Evolutionary conservation across 148 eudicot species (phyloP).

Genomic region (Vaccinium myrtillus): DNA sequence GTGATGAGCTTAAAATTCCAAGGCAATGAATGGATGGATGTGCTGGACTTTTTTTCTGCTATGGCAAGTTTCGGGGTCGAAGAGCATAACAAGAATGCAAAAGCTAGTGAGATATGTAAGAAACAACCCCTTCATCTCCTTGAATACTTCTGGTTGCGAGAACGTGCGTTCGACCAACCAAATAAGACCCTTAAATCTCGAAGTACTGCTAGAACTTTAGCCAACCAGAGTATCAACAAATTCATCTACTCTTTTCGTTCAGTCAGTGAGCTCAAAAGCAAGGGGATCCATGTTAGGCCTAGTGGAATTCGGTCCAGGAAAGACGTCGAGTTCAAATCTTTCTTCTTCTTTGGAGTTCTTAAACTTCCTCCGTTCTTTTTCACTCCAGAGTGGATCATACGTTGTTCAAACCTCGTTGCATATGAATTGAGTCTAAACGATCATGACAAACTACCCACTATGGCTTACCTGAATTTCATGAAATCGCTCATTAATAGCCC

Average conservation of each 20-base stretch:
- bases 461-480: neutral
- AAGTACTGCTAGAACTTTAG: no score
- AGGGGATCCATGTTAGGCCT: neutral
- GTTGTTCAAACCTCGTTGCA: neutral
- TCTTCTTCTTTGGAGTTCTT: neutral
- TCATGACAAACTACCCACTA: neutral
- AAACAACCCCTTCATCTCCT: conserved; percentile 1
- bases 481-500: neutral
- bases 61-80: neutral
- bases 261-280: neutral
- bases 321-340: neutral
- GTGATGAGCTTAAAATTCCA: neutral
- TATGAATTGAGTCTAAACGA: neutral
- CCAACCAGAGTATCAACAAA: neutral
- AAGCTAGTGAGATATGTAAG: neutral
- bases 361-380: neutral
- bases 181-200: no score
- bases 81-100: no score
- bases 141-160: neutral
- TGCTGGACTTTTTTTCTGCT: neutral
- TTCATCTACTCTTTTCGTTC: neutral
- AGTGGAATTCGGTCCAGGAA: neutral
- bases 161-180: neutral
- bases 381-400: neutral
- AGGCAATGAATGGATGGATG: no score